Evolutionary conservation across 768 basidiomycete genomes (phyloP).

Genomic region (Termitomyces sp.): DNA sequence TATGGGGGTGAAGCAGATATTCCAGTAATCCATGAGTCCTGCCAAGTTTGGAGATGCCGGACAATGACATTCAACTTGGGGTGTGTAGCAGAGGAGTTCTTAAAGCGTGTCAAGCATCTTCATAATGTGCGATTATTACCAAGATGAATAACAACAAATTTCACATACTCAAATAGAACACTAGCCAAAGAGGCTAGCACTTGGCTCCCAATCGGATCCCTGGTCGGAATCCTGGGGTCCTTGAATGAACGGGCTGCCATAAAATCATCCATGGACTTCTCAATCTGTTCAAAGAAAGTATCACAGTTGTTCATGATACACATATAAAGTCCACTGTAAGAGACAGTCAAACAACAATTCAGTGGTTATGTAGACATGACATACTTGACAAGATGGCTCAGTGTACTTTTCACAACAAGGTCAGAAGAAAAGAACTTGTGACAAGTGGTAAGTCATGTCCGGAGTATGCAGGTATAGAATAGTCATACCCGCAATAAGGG

Average conservation of each 20-base stretch:
- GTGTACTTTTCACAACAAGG: slow-evolving; percentile 50
- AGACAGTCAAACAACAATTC: background rate
- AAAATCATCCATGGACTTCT: slow-evolving; percentile 30
- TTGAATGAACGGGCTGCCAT: slow-evolving; percentile 31
- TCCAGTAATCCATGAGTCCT: slow-evolving; percentile 39
- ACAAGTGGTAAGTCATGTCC: background rate
- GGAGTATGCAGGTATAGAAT: background rate
- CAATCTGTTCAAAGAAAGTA: slow-evolving; percentile 32
- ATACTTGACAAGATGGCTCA: slow-evolving; percentile 46
- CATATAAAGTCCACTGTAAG: slow-evolving; percentile 36
- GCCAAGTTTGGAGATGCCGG: slow-evolving; percentile 37
- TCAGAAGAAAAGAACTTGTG: slow-evolving; percentile 53
- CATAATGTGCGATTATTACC: background rate
- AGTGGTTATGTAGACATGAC: slow-evolving; percentile 3
- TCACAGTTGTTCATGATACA: slow-evolving; percentile 40
- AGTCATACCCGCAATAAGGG: slow-evolving; percentile 43
- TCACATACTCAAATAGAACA: slow-evolving; percentile 46
- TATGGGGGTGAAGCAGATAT: slow-evolving; percentile 28
- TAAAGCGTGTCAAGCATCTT: slow-evolving; percentile 55
- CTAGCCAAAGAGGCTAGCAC: slow-evolving; percentile 40
- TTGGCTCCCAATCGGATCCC: slow-evolving; percentile 28
- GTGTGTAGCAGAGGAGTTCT: slow-evolving; percentile 41
- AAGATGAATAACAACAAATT: slow-evolving; percentile 2
- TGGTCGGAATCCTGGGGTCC: slow-evolving; percentile 15
- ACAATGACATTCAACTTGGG: slow-evolving; percentile 38